Evolutionary conservation across 2,329 filamentous ascomycete genomes (phyloP).

Genomic region (Diaporthe vexans): DNA sequence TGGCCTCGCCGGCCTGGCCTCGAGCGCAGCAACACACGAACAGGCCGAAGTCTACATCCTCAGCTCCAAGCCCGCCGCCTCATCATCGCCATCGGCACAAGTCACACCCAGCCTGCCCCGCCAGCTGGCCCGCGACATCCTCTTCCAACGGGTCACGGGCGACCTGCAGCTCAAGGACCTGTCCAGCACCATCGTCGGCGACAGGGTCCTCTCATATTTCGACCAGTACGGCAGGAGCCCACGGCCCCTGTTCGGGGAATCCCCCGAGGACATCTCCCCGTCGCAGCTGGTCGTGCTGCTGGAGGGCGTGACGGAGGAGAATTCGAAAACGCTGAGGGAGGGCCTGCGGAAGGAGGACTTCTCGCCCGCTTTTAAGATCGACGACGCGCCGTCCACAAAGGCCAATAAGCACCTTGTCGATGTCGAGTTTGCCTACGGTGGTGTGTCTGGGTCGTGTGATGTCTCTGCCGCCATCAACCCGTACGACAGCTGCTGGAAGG

Average conservation of each 20-base stretch:
- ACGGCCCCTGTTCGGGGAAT: conserved; percentile 64
- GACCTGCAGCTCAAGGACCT: conserved; percentile 62
- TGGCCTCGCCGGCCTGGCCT: conserved; percentile 49
- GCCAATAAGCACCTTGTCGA: conserved; percentile 60
- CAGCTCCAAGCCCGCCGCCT: conserved; percentile 51
- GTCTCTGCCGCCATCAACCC: conserved; percentile 58
- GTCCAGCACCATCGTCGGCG: conserved; percentile 60
- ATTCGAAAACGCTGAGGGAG: conserved; percentile 58
- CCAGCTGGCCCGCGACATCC: conserved; percentile 69
- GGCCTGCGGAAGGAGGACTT: conserved; percentile 53
- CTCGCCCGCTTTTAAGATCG: conserved; percentile 64
- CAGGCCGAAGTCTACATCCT: conserved; percentile 69
- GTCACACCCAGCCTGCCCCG: conserved; percentile 58
- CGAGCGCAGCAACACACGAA: conserved; percentile 53
- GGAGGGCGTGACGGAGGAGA: conserved; percentile 66
- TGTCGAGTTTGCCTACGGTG: conserved; percentile 57
- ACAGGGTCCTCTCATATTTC: conserved; percentile 68
- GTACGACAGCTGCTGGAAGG: conserved; percentile 60
- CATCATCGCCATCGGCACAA: conserved; percentile 51
- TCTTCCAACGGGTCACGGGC: conserved; percentile 69
- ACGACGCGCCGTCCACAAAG: conserved; percentile 58
- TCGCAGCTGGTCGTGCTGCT: conserved; percentile 72
- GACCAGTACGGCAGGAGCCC: conserved; percentile 71
- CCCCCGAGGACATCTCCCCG: conserved; percentile 51
- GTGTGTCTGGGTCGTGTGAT: conserved; percentile 55